A percentile compares a stretch with the other conserved stretches of the same genome.
Evolutionary conservation across 306 rosid genomes (phyloP).

Genomic region (Luffa aegyptiaca): DNA sequence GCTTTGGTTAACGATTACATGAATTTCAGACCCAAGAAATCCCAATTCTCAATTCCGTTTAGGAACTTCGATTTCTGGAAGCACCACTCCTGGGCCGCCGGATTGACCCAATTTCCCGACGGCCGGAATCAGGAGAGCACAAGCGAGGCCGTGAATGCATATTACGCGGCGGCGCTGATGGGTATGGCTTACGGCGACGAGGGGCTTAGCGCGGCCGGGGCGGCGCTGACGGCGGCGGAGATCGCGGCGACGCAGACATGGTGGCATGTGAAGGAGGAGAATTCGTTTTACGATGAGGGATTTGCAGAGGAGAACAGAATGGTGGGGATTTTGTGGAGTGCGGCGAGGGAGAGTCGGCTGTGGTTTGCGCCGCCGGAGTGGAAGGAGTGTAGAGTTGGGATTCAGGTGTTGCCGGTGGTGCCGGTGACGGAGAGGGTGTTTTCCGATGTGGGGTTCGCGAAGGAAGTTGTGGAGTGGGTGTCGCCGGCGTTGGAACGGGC

Average conservation of each 20-base stretch:
- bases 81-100: constrained; percentile 90
- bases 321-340: constrained; percentile 68
- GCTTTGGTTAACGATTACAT: constrained; percentile 58
- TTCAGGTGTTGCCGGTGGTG: constrained; percentile 55
- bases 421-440: constrained; percentile 63
- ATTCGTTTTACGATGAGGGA: constrained; percentile 36
- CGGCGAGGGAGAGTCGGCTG: constrained; percentile 67
- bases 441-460: constrained; percentile 40
- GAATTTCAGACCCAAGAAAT: constrained; percentile 27
- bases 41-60: constrained; percentile 39
- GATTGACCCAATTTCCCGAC: constrained; percentile 60
- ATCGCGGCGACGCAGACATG: constrained; percentile 59
- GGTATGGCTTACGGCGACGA: constrained; percentile 66
- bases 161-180: constrained; percentile 73
- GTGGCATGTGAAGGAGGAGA: constrained; percentile 67
- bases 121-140: constrained; percentile 90
- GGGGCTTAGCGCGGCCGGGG: constrained; percentile 34
- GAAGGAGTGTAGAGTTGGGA: constrained; percentile 71
- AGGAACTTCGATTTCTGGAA: constrained; percentile 63
- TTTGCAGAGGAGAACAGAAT: constrained; percentile 45
- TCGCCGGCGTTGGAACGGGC: constrained; percentile 48
- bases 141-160: constrained; percentile 70
- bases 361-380: constrained; percentile 82
- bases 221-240: constrained; percentile 55
- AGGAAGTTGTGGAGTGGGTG: constrained; percentile 67